Percentiles rank a stretch among this genome's conserved stretches.
Evolutionary conservation across 176 grass and related monocot species (phyloP).

Genomic region (Aegilops umbellulata): DNA sequence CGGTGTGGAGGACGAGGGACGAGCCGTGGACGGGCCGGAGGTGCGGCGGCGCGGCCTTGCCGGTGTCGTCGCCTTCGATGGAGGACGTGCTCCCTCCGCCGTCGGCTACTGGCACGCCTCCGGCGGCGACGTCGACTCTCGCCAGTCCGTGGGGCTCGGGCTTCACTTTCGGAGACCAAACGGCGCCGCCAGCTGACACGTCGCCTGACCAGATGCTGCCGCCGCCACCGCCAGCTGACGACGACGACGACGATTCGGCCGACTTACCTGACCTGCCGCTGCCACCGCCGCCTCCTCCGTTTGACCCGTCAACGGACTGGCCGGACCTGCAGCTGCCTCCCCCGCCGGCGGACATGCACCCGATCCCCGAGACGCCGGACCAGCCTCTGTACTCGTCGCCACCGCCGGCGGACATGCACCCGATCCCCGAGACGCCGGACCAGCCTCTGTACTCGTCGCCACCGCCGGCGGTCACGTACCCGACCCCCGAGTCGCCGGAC

Average conservation of each 20-base stretch:
- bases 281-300: neutral
- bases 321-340: conserved; percentile 12
- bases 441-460: neutral
- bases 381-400: conserved; percentile 9
- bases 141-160: conserved; percentile 26
- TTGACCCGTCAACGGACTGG: neutral
- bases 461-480: neutral
- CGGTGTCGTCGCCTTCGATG: neutral
- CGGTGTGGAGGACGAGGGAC: conserved; percentile 41
- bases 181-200: conserved; percentile 11
- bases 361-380: conserved; percentile 9
- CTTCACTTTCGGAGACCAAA: conserved; percentile 21
- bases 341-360: conserved; percentile 5
- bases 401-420: neutral
- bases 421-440: neutral
- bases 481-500: conserved; percentile 26
- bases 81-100: neutral
- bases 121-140: neutral
- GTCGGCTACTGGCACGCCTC: conserved; percentile 19
- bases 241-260: neutral
- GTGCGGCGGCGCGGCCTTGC: conserved; percentile 27
- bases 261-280: conserved; percentile 20
- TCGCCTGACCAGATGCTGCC: conserved; percentile 10
- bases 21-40: conserved; percentile 42
- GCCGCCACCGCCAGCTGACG: conserved; percentile 19